These are phyloP conservation scores for Cercospora zeina DNA, from an alignment of 2,329 filamentous ascomycete genomes.

Conservation along the genomic window DNA sequence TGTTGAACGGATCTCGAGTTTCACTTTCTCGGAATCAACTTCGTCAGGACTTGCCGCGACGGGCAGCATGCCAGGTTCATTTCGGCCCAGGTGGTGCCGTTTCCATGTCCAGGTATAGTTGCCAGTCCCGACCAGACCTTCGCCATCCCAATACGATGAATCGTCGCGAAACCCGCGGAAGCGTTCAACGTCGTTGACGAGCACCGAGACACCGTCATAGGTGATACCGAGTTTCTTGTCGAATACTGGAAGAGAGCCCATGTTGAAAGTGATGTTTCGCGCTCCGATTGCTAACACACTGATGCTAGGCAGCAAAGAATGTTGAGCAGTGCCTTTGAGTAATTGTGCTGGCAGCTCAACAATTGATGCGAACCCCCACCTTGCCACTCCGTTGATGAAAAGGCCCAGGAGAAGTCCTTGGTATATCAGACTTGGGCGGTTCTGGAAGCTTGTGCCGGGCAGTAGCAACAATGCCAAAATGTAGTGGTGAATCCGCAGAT, in stretches of 20 bases:
- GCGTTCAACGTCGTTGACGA: slow-evolving; percentile 84
- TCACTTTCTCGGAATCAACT: neutral
- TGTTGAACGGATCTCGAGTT: slow-evolving; percentile 27
- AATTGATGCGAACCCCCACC: slow-evolving; percentile 90
- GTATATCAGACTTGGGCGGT: slow-evolving; percentile 77
- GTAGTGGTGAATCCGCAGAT: slow-evolving; percentile 91
- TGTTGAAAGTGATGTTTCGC: slow-evolving; percentile 67
- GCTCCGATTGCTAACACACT: slow-evolving; percentile 49
- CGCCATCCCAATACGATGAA: slow-evolving; percentile 49
- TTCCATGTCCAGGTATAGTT: slow-evolving; percentile 41
- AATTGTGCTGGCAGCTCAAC: slow-evolving; percentile 77
- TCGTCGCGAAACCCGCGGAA: slow-evolving; percentile 69
- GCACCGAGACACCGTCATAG: slow-evolving; percentile 74
- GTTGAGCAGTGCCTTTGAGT: slow-evolving; percentile 55
- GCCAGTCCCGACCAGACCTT: slow-evolving; percentile 24
- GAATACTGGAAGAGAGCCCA: slow-evolving; percentile 40
- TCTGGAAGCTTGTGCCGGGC: slow-evolving; percentile 86
- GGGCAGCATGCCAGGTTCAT: slow-evolving; percentile 12
- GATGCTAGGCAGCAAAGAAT: slow-evolving; percentile 60
- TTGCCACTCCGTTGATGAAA: slow-evolving; percentile 89
- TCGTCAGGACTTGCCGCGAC: slow-evolving; percentile 3
- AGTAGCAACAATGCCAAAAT: slow-evolving; percentile 83
- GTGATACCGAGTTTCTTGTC: slow-evolving; percentile 44
- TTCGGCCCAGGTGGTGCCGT: slow-evolving; percentile 30
- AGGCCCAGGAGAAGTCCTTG: slow-evolving; percentile 87